Base-by-base conservation (phyloP, 2,329 filamentous ascomycete genomes). In the Trichoderma simmonsii region DNA sequence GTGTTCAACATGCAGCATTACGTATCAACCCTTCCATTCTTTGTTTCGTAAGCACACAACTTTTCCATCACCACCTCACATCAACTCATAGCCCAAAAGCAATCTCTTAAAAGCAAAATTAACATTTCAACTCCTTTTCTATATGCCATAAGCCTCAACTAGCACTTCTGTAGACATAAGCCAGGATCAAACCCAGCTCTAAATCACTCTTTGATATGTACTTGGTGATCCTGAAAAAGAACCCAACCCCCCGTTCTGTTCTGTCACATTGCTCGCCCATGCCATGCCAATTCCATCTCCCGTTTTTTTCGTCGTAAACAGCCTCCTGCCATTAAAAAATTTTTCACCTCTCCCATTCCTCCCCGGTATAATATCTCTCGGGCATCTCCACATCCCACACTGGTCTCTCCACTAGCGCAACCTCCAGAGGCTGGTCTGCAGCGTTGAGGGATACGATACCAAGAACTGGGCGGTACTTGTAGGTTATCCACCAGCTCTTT, bases 391-490 rank as follows among this genome's bases (percentile, higher is more conserved):
- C 85, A 81, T 97, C 93, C 90, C 92, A 96, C 76, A 90, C 86
- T 24, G 95, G 95, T 77, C 95, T 86, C 85, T 98, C 95, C 15
- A 98, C 90, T 66, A 98, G 85, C 2, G 94, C 95, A 61, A 98
- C 92, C 82, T 99, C 96, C 5, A 92, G 82, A 12, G 84, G 81
- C 76, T 81, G 73, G 75, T 80, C 79, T 30, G 82, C 80, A 24
- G 75, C 76, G 68, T 78, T 79, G 74, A 87, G 81, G 57, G 85
- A 84, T 43, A 89, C 86, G 48, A 90, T 83, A 69, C 95, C 96
- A 73, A 99, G 85, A 76, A 99, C 94, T n/a, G 95, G 93, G 72
- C 95, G 88, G 82, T 98, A 99, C 82, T 97, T 97, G 86, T 92
- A 94, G 6, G 95, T 97, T 79, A 91, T 89, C 93, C 94, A 98